phyloP scores from a whole-genome alignment of 768 basidiomycete genomes.

The Suillus decipiens region DNA sequence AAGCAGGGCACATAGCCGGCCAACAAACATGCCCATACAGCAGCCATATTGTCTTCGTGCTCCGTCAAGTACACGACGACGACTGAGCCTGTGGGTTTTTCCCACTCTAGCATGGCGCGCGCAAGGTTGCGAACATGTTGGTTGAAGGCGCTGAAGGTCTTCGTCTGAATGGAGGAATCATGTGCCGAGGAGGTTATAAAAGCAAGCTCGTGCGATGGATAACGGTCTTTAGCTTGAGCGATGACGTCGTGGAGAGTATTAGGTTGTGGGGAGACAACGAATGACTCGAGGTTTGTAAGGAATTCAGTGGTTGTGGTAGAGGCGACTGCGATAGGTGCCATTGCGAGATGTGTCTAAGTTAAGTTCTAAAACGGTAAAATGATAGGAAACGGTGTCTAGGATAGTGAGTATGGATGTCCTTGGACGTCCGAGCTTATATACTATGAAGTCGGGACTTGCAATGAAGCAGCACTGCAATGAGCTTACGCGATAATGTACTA shows the following conservation, averaged over 20 bases:
- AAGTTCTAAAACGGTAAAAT: neutral
- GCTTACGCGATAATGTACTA: neutral
- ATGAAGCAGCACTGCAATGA: conserved; percentile 4
- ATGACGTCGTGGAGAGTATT: conserved; percentile 26
- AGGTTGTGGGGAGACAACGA: conserved; percentile 13
- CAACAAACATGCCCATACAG: too few relatives aligned
- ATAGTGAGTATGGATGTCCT: conserved; percentile 7
- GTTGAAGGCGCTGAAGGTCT: conserved; percentile 24
- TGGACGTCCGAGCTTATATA: neutral
- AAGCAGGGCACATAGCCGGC: too few relatives aligned
- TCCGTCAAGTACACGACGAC: too few relatives aligned
- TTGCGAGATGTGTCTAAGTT: conserved; percentile 3
- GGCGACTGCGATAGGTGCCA: conserved; percentile 20
- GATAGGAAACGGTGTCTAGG: neutral
- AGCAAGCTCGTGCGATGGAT: conserved; percentile 27
- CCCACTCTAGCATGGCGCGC: conserved; percentile 24
- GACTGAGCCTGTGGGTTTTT: conserved; percentile 15
- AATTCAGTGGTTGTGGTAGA: conserved; percentile 14
- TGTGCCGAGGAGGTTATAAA: conserved; percentile 32
- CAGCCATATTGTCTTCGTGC: too few relatives aligned
- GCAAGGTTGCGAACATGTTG: conserved; percentile 21
- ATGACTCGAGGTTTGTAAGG: conserved; percentile 1
- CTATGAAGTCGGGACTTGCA: neutral
- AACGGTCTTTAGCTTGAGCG: conserved; percentile 21
- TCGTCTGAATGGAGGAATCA: conserved; percentile 30